phyloP scores from a whole-genome alignment of 805 yeast genomes.

The Lipomyces starkeyi region DNA sequence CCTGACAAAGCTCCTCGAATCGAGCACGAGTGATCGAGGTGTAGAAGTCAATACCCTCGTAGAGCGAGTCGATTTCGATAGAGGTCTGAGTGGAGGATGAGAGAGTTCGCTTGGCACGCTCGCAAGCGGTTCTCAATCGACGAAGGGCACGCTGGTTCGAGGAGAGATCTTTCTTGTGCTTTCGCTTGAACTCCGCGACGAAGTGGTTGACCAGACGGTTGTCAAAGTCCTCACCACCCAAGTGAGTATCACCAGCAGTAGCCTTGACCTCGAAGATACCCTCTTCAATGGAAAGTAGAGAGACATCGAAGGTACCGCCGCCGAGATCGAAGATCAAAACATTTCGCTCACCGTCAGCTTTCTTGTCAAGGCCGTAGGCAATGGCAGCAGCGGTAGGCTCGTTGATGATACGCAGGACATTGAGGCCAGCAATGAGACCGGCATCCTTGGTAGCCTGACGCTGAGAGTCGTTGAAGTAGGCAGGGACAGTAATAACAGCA shows the following conservation, averaged over 20 bases:
- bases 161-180: constrained; percentile 93
- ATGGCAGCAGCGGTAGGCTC: constrained; percentile 99
- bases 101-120: constrained; percentile 98
- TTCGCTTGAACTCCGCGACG: constrained; percentile 95
- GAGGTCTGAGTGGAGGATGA: constrained; percentile 96
- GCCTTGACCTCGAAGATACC: constrained; percentile 98
- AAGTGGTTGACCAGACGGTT: constrained; percentile 94
- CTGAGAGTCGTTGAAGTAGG: constrained; percentile 96
- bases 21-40: constrained; percentile 96
- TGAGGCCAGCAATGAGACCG: constrained; percentile 94
- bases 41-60: constrained; percentile 95
- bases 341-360: constrained; percentile 78
- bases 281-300: constrained; percentile 88
- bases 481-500: constrained; percentile 96
- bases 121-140: constrained; percentile 98
- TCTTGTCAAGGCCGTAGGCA: constrained; percentile 87
- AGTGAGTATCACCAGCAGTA: constrained; percentile 88
- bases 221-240: constrained; percentile 99
- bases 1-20: constrained; percentile 95
- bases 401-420: constrained; percentile 91
- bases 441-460: constrained; percentile 99
- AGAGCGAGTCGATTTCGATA: constrained; percentile 91
- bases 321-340: constrained; percentile 94
- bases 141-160: constrained; percentile 95
- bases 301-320: constrained; percentile 99